Evolutionary conservation across 2,329 filamentous ascomycete genomes (phyloP).

Genomic region (Nemania sp.): DNA sequence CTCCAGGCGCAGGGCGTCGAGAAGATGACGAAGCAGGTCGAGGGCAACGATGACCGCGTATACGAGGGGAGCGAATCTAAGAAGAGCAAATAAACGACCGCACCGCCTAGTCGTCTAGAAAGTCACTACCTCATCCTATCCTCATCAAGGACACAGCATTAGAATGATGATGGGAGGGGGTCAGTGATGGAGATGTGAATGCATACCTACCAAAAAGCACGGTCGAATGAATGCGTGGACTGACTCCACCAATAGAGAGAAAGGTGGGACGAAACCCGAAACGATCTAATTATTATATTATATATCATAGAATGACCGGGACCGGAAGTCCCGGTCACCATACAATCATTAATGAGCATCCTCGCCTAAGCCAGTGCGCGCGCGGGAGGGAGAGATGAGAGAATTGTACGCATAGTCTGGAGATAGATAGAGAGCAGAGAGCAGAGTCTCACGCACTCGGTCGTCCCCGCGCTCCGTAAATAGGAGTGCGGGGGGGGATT

Average conservation of each 20-base stretch:
- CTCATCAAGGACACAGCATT: neutral
- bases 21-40: slow-evolving; percentile 62
- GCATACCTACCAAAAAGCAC: neutral
- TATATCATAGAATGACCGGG: slow-evolving; percentile 15
- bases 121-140: no score
- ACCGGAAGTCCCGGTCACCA: slow-evolving; percentile 9
- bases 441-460: neutral
- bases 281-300: slow-evolving; percentile 17
- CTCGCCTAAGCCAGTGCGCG: no score
- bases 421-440: neutral
- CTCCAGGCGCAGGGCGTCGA: slow-evolving; percentile 67
- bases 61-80: slow-evolving; percentile 54
- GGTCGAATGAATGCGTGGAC: neutral
- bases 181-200: neutral
- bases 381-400: neutral
- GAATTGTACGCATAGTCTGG: slow-evolving; percentile 13
- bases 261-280: slow-evolving; percentile 9
- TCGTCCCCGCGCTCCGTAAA: neutral
- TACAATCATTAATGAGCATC: slow-evolving; percentile 11
- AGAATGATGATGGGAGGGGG: neutral
- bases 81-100: slow-evolving; percentile 48
- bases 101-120: neutral
- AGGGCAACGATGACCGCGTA: slow-evolving; percentile 57
- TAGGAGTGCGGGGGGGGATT: neutral
- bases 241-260: slow-evolving; percentile 7